Evolutionary conservation across 176 grass and related monocot species (phyloP), one percentile per base, ranked within the genome.

Genomic region (Carex scoparia): DNA sequence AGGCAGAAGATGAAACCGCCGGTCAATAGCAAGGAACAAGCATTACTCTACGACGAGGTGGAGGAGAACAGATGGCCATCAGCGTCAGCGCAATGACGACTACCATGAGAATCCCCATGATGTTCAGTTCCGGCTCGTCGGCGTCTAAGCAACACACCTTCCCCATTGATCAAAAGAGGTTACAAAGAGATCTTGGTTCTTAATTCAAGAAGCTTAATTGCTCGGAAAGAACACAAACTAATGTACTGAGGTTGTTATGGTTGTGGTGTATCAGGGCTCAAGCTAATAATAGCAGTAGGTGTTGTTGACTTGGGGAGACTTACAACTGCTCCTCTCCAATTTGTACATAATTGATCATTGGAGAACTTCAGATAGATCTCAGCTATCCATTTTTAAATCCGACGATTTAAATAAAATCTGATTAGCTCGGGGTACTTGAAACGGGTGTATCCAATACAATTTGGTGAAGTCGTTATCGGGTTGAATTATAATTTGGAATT

Each of bases 21-120:
- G 4, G 13, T 78, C 30, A 78, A 16, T 57, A 18, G 74, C 0
- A 33, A 33, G 80, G 59, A 67, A 53, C 49, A 53, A 83, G 44
- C 6, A 83, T 27, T 10, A 69, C 30, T 69, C 64, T 67, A 8
- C 81, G 81, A 54, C 81, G 81, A 83, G 81, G 81, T 10, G 27
- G 81, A 4, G 81, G 81, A 0, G 81, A 83, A 65, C 81, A 83
- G 42, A 83, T 66, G 40, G n/a, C 81, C 81, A 83, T 83, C 56
- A 83, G 44, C 10, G 81, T 83, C 5, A 83, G 40, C 10, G 42
- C 62, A 51, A 83, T 83, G 3, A 83, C 81, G 0, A 27, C 81
- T 13, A 5, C 62, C 62, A 83, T 66, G 33, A 83, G 81, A 53
- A 83, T 1, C 10, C 81, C 81, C 62, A 83, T 83, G 19, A 83